These are phyloP conservation scores for Alternaria sp. DNA, from an alignment of 2,329 filamentous ascomycete genomes.

Conservation along the genomic window DNA sequence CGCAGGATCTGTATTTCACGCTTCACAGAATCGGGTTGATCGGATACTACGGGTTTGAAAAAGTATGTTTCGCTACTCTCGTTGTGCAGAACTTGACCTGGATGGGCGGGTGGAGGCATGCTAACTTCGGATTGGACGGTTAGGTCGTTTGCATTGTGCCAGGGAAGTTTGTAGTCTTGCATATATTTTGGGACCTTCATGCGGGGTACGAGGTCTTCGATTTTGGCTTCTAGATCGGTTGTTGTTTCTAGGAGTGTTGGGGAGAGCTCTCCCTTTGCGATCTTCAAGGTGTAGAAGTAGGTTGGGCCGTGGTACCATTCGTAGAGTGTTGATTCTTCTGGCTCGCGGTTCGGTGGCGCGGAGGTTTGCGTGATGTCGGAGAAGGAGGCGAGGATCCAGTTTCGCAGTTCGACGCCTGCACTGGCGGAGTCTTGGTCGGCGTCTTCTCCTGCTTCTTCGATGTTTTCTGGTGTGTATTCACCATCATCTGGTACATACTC, in stretches of 20 bases:
- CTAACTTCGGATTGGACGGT: conserved; percentile 27
- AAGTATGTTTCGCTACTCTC: conserved; percentile 16
- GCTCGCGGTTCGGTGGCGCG: conserved; percentile 25
- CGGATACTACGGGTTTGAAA: conserved; percentile 28
- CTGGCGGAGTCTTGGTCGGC: conserved; percentile 27
- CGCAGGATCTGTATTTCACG: conserved; percentile 28
- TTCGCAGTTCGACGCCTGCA: conserved; percentile 24
- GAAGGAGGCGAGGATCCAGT: conserved; percentile 25
- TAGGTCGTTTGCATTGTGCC: conserved; percentile 25
- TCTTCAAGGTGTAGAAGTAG: conserved; percentile 25
- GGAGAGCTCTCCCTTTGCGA: conserved; percentile 11
- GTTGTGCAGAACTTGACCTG: conserved; percentile 21
- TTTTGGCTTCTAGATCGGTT: conserved; percentile 18
- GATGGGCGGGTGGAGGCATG: conserved; percentile 29
- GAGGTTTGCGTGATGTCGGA: conserved; percentile 17
- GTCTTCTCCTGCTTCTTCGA: conserved; percentile 21
- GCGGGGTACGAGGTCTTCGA: conserved; percentile 21
- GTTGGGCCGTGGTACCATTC: conserved; percentile 33
- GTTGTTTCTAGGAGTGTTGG: conserved; percentile 18
- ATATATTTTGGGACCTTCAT: conserved; percentile 32
- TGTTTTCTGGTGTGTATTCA: conserved; percentile 14
- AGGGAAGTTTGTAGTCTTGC: conserved; percentile 25
- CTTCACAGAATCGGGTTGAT: conserved; percentile 23
- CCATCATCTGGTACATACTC: conserved; percentile 7
- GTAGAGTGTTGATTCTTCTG: conserved; percentile 23